These are phyloP conservation scores for Trichophyton verrucosum DNA, from an alignment of 2,329 filamentous ascomycete genomes.

Conservation along the genomic window DNA sequence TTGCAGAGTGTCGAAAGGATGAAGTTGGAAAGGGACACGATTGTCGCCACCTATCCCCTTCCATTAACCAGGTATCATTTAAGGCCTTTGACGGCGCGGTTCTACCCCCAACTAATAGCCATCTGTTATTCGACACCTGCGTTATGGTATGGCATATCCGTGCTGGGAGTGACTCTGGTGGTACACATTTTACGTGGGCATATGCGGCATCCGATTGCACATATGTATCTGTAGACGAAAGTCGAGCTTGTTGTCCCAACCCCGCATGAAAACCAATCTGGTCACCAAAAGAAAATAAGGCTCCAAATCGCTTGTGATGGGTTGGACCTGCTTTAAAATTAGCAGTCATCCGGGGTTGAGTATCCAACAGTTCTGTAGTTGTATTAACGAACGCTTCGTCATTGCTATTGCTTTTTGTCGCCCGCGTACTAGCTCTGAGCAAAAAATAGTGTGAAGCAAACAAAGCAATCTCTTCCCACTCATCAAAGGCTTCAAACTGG, in stretches of 20 bases:
- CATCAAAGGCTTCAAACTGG: slow-evolving; percentile 70
- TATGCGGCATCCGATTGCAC: slow-evolving; percentile 36
- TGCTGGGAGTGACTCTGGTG: slow-evolving; percentile 23
- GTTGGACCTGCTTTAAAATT: slow-evolving; percentile 24
- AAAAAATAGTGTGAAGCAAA: slow-evolving; percentile 79
- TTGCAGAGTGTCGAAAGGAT: slow-evolving; percentile 62
- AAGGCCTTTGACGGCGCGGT: slow-evolving; percentile 59
- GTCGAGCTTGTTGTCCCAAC: slow-evolving; percentile 35
- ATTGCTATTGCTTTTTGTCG: background rate
- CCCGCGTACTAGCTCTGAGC: slow-evolving; percentile 46
- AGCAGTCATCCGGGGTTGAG: slow-evolving; percentile 11
- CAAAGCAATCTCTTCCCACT: slow-evolving; percentile 88
- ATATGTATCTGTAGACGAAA: slow-evolving; percentile 38
- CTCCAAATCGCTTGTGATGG: slow-evolving; percentile 49
- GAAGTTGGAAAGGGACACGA: slow-evolving; percentile 55
- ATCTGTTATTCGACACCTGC: slow-evolving; percentile 44
- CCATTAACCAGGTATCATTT: slow-evolving; percentile 63
- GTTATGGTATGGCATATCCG: slow-evolving; percentile 69
- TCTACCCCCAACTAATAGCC: slow-evolving; percentile 63
- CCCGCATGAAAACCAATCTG: slow-evolving; percentile 32
- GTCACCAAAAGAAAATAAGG: slow-evolving; percentile 33
- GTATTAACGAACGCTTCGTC: background rate
- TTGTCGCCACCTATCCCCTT: slow-evolving; percentile 50
- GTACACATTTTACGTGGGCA: slow-evolving; percentile 31
- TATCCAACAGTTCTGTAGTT: background rate